phyloP scores from a whole-genome alignment of 805 yeast genomes.

The Wickerhamomyces strasburgensis region DNA sequence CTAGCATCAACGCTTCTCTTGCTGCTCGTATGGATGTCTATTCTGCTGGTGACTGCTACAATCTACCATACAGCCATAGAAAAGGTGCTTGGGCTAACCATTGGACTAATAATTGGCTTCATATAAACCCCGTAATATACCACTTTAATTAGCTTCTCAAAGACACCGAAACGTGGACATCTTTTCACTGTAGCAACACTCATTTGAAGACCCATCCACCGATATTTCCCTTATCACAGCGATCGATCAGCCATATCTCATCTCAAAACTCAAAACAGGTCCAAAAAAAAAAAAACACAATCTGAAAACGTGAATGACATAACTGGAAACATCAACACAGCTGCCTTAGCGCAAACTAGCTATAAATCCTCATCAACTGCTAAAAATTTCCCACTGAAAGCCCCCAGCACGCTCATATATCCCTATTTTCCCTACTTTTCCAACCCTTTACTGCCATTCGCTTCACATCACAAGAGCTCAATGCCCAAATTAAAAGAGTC shows the following conservation, averaged over 20 bases:
- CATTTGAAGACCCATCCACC: no score
- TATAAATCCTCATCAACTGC: not conserved
- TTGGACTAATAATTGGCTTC: conserved; percentile 8
- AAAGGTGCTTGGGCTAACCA: conserved; percentile 7
- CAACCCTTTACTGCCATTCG: not conserved
- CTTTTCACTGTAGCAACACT: no score
- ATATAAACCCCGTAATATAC: not conserved
- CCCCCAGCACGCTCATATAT: no score
- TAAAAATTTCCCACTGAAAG: not conserved
- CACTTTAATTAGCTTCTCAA: conserved; percentile 1
- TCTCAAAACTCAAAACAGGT: no score
- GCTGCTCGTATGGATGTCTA: conserved; percentile 12
- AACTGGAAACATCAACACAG: no score
- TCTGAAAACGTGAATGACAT: no score
- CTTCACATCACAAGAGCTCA: no score
- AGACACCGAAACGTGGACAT: not conserved
- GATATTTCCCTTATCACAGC: no score
- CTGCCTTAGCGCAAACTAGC: no score
- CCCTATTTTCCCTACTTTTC: not conserved
- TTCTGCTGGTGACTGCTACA: conserved; percentile 10
- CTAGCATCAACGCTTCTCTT: not conserved
- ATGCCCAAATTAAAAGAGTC: not conserved
- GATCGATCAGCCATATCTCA: no score
- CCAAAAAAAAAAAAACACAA: no score
- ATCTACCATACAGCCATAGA: conserved; percentile 13